These are phyloP conservation scores for Claviceps pusilla DNA, from an alignment of 2,329 filamentous ascomycete species.

Conservation along the genomic window DNA sequence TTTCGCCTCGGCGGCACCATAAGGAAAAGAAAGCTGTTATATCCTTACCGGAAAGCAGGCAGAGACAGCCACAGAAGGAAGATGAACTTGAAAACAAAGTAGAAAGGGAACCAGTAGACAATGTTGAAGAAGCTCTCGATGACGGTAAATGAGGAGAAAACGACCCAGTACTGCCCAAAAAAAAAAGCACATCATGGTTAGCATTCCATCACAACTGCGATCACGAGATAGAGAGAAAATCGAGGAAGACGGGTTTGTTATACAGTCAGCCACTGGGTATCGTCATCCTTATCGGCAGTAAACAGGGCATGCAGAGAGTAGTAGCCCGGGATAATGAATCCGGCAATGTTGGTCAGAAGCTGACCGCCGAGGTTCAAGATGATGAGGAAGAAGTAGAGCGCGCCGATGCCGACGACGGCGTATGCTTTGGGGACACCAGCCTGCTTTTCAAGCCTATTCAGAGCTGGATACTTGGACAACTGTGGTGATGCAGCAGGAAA, in stretches of 20 bases:
- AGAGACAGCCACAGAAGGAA: constrained; percentile 96
- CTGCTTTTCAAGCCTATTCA: constrained; percentile 78
- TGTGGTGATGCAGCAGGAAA: constrained; percentile 18
- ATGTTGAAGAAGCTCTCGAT: constrained; percentile 70
- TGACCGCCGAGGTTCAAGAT: constrained; percentile 86
- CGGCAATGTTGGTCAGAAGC: constrained; percentile 74
- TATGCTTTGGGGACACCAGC: constrained; percentile 75
- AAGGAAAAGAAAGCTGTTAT: neutral
- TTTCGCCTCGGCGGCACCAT: neutral
- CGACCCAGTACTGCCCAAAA: constrained; percentile 64
- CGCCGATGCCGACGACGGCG: constrained; percentile 57
- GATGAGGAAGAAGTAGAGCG: constrained; percentile 80
- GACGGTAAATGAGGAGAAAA: constrained; percentile 69
- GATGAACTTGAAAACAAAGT: constrained; percentile 99
- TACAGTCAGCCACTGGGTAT: constrained; percentile 68
- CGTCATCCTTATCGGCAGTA: constrained; percentile 54
- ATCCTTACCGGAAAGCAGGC: constrained; percentile 72
- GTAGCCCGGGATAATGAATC: constrained; percentile 70
- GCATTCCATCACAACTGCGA: neutral
- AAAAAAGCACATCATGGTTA: constrained; percentile 8
- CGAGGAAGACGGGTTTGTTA: constrained; percentile 16
- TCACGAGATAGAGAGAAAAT: too few relatives aligned
- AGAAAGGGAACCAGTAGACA: constrained; percentile 95
- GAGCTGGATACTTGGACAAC: constrained; percentile 72
- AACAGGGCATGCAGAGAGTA: constrained; percentile 72